Percentiles rank a stretch among this genome's conserved stretches.
Evolutionary conservation across 2,329 filamentous ascomycete species (phyloP).

Genomic region (Penicillium freii): DNA sequence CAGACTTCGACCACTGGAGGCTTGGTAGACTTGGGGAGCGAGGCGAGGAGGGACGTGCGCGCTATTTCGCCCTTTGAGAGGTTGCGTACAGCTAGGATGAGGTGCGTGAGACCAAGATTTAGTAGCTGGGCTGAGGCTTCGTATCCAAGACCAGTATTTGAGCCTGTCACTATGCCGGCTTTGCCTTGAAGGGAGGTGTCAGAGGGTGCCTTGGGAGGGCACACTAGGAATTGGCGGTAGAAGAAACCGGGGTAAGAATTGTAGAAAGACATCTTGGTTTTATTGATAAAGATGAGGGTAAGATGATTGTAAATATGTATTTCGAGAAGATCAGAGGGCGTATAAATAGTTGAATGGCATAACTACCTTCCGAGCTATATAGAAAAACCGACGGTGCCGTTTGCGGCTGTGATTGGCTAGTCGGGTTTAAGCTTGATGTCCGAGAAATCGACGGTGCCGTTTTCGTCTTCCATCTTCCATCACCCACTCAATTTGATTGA

Average conservation of each 20-base stretch:
- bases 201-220: conserved; percentile 32
- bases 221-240: conserved; percentile 42
- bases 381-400: no score
- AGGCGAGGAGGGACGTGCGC: conserved; percentile 38
- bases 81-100: conserved; percentile 49
- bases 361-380: no score
- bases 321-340: no score
- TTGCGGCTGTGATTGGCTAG: no score
- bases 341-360: no score
- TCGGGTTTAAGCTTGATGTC: no score
- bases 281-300: no score
- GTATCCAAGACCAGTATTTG: conserved; percentile 49
- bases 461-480: no score
- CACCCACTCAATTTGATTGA: no score
- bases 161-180: conserved; percentile 50
- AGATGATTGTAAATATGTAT: no score
- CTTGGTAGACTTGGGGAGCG: conserved; percentile 25
- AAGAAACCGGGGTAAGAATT: conserved; percentile 21
- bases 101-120: conserved; percentile 38
- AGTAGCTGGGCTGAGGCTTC: conserved; percentile 48
- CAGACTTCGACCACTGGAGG: conserved; percentile 45
- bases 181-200: conserved; percentile 36
- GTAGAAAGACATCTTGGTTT: neutral
- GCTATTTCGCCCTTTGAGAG: conserved; percentile 47
- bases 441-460: no score